Evolutionary conservation across 176 grass and related monocot species (phyloP), one percentile per base, ranked within the genome.

Genomic region (Aegilops tauschii): DNA sequence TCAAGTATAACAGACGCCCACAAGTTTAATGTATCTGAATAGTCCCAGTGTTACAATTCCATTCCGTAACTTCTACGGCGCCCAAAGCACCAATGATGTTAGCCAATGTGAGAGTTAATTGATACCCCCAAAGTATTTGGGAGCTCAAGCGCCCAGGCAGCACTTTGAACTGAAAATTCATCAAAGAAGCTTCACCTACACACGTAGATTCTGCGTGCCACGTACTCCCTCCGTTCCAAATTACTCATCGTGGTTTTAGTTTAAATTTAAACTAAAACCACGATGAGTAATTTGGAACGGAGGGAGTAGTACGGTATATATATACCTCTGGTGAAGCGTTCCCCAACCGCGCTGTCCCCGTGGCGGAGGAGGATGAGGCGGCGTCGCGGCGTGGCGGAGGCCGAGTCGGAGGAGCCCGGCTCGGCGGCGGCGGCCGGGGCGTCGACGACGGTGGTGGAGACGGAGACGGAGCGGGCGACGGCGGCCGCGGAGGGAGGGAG

Each of bases 341-440:
- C 88, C 1, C 90, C 72, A 1, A 85, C 66, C 5, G 83, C 75
- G 83, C 97, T 98, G 34, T 96, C 97, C 12, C 90, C 92, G 82
- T 96, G 97, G 21, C 94, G 94, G 66, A 96, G 97, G 54, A 96
- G 94, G 80, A 98, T 91, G 58, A 98, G 86, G 30, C 90, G 92
- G 17, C 93, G 93, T 66, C 88, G 86, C 64, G 42, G 86, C 40
- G 69, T 11, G 14, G 61, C 12, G 9, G 84, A 23, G 52, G 34
- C 8, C 23, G 58, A n/a, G 27, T 86, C 73, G 44, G 44, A 44
- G 4, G 58, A 29, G 12, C 56, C 77, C 13, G 77, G 30, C 61
- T 86, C 91, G 61, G 83, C 16, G 16, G 50, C 50, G 50, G 50
- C 16, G 50, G 50, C 50, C 16, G 50, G 50, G 50, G 50, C 84